Evolutionary conservation across 352 stramenopile genomes (phyloP), one percentile per base, ranked within the genome.

Genomic region (Phytophthora podocarpi): DNA sequence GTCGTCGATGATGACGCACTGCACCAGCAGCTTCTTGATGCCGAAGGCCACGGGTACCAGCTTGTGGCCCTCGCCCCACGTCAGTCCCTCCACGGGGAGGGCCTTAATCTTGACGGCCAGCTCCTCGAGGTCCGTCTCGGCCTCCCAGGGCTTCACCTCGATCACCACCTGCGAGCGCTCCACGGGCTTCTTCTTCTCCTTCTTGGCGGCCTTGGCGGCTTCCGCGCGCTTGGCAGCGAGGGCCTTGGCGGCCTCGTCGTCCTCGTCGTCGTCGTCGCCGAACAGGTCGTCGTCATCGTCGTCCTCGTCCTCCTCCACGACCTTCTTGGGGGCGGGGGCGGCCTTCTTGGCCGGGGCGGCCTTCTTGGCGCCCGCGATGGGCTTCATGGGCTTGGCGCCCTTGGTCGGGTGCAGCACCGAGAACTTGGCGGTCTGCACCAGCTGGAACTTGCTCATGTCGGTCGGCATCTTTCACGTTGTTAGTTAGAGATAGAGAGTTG

Each of bases 1-100:
- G 48, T 87, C 79, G 64, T 95, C 86, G n/a, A 92, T 72, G 45
- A 95, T 90, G 41, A 91, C 74, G 66, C 86, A 95, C 54, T 87
- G 78, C 40, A 95, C 70, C 2, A 93, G 69, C 48, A 95, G 69
- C 74, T 95, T 95, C 67, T 93, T 93, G 66, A 95, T 91, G 53
- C 86, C 86, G 57, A 91, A 95, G 13, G 85, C 87, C 31, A 96
- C 82, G 4, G 84, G 80, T 40, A 91, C 80, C n/a, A 93, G 62
- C 65, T 96, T 96, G 74, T 91, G 78, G 48, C 80, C 78, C 70
- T 90, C 80, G 48, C 86, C 86, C 86, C 86, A 95, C 15, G 57
- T 85, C 13, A 95, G 63, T 30, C 86, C 86, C 45, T 93, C 78
- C 20, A 92, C 66, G 26, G 87, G 59, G 7, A 87, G 56, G 11